Percentiles rank a stretch among this genome's conserved stretches.
phyloP scores from a whole-genome alignment of 1,139 yeast species.

The Hansenula sp. region DNA sequence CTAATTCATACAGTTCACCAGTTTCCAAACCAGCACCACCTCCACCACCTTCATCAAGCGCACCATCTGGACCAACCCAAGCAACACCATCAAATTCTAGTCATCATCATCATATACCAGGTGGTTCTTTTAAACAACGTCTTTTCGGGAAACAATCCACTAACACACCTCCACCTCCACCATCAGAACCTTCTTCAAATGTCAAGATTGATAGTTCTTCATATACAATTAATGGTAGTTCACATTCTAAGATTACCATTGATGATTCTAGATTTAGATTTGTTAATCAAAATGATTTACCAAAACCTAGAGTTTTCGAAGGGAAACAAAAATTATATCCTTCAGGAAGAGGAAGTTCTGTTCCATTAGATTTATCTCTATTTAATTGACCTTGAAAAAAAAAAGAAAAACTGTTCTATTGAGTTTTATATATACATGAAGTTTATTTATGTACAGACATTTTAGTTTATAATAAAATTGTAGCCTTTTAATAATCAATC shows the following conservation, averaged over 20 bases:
- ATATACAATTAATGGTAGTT: slow-evolving; percentile 23
- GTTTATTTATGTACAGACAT: too few species aligned
- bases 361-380: slow-evolving; percentile 67
- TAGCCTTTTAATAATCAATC: slow-evolving; percentile 6
- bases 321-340: slow-evolving; percentile 78
- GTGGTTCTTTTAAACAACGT: too few species aligned
- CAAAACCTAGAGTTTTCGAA: slow-evolving; percentile 76
- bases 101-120: too few species aligned
- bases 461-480: too few species aligned
- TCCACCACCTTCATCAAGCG: too few species aligned
- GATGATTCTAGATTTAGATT: slow-evolving; percentile 78
- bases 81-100: too few species aligned
- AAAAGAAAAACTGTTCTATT: not conserved
- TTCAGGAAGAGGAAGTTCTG: slow-evolving; percentile 93
- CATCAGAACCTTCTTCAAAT: slow-evolving; percentile 9
- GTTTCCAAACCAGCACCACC: slow-evolving; percentile 17
- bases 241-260: slow-evolving; percentile 40
- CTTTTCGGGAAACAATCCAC: too few species aligned
- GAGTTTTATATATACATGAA: slow-evolving; percentile 1
- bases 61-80: too few species aligned
- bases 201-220: slow-evolving; percentile 19
- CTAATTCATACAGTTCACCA: slow-evolving; percentile 14
- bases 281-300: slow-evolving; percentile 62
- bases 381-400: slow-evolving; percentile 21
- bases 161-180: slow-evolving; percentile 17